Percentiles rank a stretch among this genome's conserved stretches.
Conservation (phyloP, 768 basidiomycete species). For the Cubamyces lactineus region DNA sequence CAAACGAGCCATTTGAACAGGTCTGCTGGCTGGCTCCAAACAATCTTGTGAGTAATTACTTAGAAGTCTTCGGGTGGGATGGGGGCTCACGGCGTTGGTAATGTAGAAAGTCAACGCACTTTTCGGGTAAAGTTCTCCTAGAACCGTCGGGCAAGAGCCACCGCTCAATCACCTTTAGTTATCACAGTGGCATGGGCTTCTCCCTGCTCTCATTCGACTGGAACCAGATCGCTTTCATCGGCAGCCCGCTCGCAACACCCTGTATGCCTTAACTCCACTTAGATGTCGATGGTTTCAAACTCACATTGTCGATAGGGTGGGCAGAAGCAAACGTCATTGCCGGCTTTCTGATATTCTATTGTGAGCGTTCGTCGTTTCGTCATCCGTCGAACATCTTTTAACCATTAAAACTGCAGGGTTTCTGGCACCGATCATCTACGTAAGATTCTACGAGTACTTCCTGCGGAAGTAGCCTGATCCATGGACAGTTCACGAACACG, state of each 20-base stretch:
- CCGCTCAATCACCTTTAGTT: slow-evolving; percentile 31
- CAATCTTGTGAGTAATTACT: slow-evolving; percentile 48
- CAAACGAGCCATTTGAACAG: slow-evolving; percentile 35
- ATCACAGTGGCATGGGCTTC: slow-evolving; percentile 46
- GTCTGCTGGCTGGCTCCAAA: slow-evolving; percentile 68
- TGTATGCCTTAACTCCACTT: not conserved
- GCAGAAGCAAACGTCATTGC: slow-evolving; percentile 67
- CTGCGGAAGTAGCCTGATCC: slow-evolving; percentile 36
- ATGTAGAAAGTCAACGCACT: slow-evolving; percentile 49
- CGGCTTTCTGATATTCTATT: slow-evolving; percentile 50
- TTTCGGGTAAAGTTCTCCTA: slow-evolving; percentile 47
- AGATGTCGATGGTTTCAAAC: not conserved
- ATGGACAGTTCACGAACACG: slow-evolving; percentile 42
- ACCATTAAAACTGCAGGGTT: slow-evolving; percentile 36
- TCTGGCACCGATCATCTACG: slow-evolving; percentile 43
- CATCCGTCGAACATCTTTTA: not conserved
- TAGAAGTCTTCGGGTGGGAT: not conserved
- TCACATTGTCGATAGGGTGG: slow-evolving; percentile 49
- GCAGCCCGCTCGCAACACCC: slow-evolving; percentile 53
- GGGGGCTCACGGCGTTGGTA: too few relatives aligned
- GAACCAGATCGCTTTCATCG: slow-evolving; percentile 73
- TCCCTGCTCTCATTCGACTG: slow-evolving; percentile 77
- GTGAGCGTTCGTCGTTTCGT: slow-evolving; percentile 28
- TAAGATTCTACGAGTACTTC: slow-evolving; percentile 52
- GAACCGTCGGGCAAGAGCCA: too few relatives aligned